Base-by-base conservation (phyloP, 2,329 filamentous ascomycete species). In the Ascochyta lentis region DNA sequence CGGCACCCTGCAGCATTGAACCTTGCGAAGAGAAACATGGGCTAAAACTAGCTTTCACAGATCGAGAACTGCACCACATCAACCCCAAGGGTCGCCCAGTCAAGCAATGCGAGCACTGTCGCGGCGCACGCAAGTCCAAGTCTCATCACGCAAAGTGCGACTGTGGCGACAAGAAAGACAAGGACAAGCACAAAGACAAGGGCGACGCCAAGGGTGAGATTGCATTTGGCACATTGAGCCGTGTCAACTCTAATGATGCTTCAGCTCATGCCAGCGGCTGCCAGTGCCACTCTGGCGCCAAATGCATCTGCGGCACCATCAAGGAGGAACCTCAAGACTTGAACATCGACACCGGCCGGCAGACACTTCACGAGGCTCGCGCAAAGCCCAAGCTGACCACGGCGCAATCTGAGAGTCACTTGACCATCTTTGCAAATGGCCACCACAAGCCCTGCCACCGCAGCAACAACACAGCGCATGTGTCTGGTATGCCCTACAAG, bases 61-160 rank as follows among this genome's bases (percentile, higher is more conserved):
- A 97, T 78, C 91, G 94, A 66, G 91, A 91, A 64, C 85, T 98
- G 64, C 89, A 91, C 73, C 92, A 96, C 76, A 96, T 97, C 81
- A 96, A 96, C 79, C 96, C 96, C 78, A 98, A 98, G 82, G 94
- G 94, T 72, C 90, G 94, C 61, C 95, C 95, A 60, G 92, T 98
- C 68, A 96, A 95, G 69, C 95, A 99, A 88, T 99, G 95, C 80
- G 86, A 92, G 67, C 95, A 99, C 80, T 99, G 95, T 80, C 94
- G 95, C 76, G 87, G 90, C 66, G 89, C 96, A 83, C 93, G 95
- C 81, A 98, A 98, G 84, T 94, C 92, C 77, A 91, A 95, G 70
- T 89, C 93, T 56, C 91, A 94, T 63, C 95, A 98, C 78, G 86
- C 95, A 73, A 96, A 95, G 78, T 99, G 95, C 80, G 93, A 98